Evolutionary conservation across 441 rosid species (phyloP).

Genomic region (Erodium moschatum): DNA sequence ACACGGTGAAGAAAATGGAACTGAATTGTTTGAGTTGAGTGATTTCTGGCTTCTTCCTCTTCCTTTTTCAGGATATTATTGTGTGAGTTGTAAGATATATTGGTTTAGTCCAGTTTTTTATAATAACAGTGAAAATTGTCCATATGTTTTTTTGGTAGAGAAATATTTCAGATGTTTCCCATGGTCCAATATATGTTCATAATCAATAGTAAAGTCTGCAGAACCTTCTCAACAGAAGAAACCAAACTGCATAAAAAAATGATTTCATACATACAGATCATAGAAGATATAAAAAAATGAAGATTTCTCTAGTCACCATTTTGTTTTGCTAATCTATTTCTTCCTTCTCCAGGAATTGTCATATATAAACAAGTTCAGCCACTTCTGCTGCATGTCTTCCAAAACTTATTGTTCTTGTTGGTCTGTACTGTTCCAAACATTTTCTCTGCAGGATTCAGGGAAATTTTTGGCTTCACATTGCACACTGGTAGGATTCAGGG

Average conservation of each 20-base stretch:
- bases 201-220: no score
- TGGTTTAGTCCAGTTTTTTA: not conserved
- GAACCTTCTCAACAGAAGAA: not conserved
- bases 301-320: constrained; percentile 6
- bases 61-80: not conserved
- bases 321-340: constrained; percentile 18
- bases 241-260: not conserved
- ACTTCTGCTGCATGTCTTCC: constrained; percentile 23
- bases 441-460: constrained; percentile 8
- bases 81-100: not conserved
- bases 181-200: no score
- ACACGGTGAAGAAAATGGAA: constrained; percentile 10
- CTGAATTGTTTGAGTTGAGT: constrained; percentile 14
- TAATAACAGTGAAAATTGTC: not conserved
- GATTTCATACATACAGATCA: not conserved
- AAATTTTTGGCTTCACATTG: constrained; percentile 23
- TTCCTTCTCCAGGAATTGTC: constrained; percentile 18
- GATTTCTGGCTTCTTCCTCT: not conserved
- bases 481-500: constrained; percentile 57
- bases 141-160: not conserved
- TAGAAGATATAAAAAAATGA: not conserved
- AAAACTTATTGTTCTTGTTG: constrained; percentile 23
- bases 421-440: constrained; percentile 1
- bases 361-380: constrained; percentile 16
- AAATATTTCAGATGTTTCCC: no score